phyloP scores from a whole-genome alignment of 148 eudicot species.

The Cornus kousa region DNA sequence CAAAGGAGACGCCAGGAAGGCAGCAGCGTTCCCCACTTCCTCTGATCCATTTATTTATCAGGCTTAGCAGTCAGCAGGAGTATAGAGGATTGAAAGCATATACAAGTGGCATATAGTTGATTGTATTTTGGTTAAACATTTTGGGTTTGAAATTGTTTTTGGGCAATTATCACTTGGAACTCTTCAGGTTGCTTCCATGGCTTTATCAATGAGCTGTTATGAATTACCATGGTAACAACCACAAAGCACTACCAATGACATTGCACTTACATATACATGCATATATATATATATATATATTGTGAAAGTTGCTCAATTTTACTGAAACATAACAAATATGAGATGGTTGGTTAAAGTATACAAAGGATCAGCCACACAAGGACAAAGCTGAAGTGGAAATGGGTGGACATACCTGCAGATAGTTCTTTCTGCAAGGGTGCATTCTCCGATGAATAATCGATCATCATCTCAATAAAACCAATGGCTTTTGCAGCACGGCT shows the following conservation, averaged over 20 bases:
- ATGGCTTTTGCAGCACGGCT: slow-evolving; percentile 99
- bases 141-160: background rate
- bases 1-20: slow-evolving; percentile 92
- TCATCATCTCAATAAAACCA: slow-evolving; percentile 96
- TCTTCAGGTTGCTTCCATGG: background rate
- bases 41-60: slow-evolving; percentile 47
- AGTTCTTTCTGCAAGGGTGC: slow-evolving; percentile 94
- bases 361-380: background rate
- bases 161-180: background rate
- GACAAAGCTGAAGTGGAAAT: background rate
- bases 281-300: background rate
- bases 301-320: background rate
- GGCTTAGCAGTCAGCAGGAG: background rate
- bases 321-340: background rate
- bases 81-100: background rate
- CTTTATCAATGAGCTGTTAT: background rate
- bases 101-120: background rate
- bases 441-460: slow-evolving; percentile 78
- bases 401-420: slow-evolving; percentile 58
- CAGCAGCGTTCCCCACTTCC: slow-evolving; percentile 96
- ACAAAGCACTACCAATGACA: background rate
- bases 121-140: background rate
- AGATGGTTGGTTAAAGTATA: background rate
- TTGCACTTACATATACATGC: background rate
- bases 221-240: background rate